Evolutionary conservation across 352 stramenopile species (phyloP), one percentile per base, ranked within the genome.

Genomic region (Phytopythium sindhum): DNA sequence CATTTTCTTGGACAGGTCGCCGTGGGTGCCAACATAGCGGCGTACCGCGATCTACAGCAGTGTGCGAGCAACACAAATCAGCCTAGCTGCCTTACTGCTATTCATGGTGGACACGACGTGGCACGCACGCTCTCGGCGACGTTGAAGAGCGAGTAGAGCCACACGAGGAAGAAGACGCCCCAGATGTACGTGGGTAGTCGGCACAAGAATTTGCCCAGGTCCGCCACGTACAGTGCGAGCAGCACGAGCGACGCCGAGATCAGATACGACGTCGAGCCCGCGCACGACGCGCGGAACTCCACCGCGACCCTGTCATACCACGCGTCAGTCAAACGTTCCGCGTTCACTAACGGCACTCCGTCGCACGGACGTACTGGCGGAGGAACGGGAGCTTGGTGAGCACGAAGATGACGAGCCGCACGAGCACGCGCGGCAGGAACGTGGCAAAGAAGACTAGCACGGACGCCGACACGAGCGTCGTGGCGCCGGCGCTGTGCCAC

Each of bases 131-230:
- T 88, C 68, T 96, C 83, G 28, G 93, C 83, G 61, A 96, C 88
- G 52, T 93, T 93, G 60, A 96, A 96, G 31, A 96, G 73, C 65
- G 86, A 91, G 73, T 94, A 95, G 62, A 96, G 77, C 88, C 88
- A 96, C 31, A 90, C 75, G 63, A 96, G 71, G 60, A 96, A 96
- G 74, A 96, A 96, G 17, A 89, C 57, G n/a, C 86, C 86, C 81
- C 80, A 93, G n/a, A 95, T 88, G 74, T 95, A 96, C 9, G 58
- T 91, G 28, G 77, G 78, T n/a, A 96, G 66, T 33, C 81, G 66
- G 64, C 82, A 93, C 33, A 96, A 79, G 61, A 93, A 96, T 47
- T 73, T 72, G 28, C 50, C 58, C 9, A 94, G 66, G 1, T 87
- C 45, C 14, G 84, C 80, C 35, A 93, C 66, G 2, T 57, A 70